Conservation (phyloP, 495 filamentous ascomycete species). For the Neurospora sp. region DNA sequence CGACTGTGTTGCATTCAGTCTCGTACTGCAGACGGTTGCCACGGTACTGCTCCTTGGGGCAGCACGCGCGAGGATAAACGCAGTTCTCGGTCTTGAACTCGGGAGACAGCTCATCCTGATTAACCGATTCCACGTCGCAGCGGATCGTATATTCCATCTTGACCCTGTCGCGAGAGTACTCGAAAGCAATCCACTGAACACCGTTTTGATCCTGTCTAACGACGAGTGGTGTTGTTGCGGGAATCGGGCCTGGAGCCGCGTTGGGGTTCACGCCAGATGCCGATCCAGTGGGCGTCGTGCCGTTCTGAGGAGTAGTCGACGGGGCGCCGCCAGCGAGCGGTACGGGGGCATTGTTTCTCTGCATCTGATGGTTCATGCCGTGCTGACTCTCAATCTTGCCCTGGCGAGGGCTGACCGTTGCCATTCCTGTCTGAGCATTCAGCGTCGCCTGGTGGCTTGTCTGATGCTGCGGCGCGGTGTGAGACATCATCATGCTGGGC, state of each 20-base stretch:
- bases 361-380: slow-evolving; percentile 42
- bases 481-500: slow-evolving; percentile 48
- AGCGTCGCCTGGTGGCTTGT: slow-evolving; percentile 35
- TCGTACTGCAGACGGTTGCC: slow-evolving; percentile 94
- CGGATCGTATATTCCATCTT: slow-evolving; percentile 99
- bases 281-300: slow-evolving; percentile 37
- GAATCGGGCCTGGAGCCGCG: slow-evolving; percentile 94
- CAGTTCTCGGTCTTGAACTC: slow-evolving; percentile 98
- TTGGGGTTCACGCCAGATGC: slow-evolving; percentile 61
- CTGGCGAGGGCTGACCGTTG: slow-evolving; percentile 49
- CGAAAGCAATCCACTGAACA: slow-evolving; percentile 98
- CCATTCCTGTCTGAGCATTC: slow-evolving; percentile 39
- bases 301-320: slow-evolving; percentile 37
- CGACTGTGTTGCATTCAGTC: slow-evolving; percentile 96
- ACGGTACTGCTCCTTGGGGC: slow-evolving; percentile 87
- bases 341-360: slow-evolving; percentile 44
- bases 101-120: slow-evolving; percentile 68
- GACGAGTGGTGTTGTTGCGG: slow-evolving; percentile 91
- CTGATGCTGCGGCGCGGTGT: slow-evolving; percentile 41
- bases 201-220: slow-evolving; percentile 93
- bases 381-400: slow-evolving; percentile 49
- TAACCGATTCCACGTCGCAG: slow-evolving; percentile 94
- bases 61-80: slow-evolving; percentile 92
- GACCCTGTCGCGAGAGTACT: slow-evolving; percentile 93
- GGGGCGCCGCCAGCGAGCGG: slow-evolving; percentile 30